phyloP scores from a whole-genome alignment of 2,329 filamentous ascomycete species.

The Fusarium guadeloupense region DNA sequence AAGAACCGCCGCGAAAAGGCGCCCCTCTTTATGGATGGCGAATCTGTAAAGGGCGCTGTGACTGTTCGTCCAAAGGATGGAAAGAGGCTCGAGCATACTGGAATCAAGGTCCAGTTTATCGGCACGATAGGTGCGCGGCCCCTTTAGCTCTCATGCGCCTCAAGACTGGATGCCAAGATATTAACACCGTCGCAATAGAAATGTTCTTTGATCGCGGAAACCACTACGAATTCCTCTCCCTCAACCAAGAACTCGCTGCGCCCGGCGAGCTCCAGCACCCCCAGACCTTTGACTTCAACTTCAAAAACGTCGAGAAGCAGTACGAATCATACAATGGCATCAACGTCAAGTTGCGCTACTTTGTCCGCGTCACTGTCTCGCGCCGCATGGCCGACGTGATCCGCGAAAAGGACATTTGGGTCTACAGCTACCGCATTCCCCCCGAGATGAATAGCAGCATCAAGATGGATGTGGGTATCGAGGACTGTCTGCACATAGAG shows the following conservation, averaged over 20 bases:
- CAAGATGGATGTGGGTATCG: conserved; percentile 99
- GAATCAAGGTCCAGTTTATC: conserved; percentile 99
- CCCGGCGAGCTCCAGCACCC: conserved; percentile 98
- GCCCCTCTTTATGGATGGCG: conserved; percentile 95
- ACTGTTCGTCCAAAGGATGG: conserved; percentile 97
- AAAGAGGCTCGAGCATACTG: conserved; percentile 96
- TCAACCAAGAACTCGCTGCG: conserved; percentile 95
- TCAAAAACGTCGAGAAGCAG: conserved; percentile 99
- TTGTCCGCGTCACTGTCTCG: conserved; percentile 95
- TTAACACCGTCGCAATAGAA: conserved; percentile 65
- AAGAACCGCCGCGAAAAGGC: conserved; percentile 98
- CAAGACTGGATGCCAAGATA: background rate
- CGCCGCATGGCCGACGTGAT: conserved; percentile 98
- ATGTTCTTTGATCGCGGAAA: conserved; percentile 99
- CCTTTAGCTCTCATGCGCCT: conserved; percentile 15
- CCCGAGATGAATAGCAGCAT: conserved; percentile 98
- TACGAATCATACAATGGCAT: conserved; percentile 99
- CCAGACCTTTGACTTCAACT: conserved; percentile 99
- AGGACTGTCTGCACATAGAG: conserved; percentile 98
- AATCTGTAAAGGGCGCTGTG: conserved; percentile 96
- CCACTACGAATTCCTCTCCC: conserved; percentile 97
- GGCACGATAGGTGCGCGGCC: conserved; percentile 83
- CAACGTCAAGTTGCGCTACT: conserved; percentile 99
- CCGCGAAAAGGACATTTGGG: conserved; percentile 99
- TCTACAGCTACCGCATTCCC: conserved; percentile 97